These are phyloP conservation scores for Eucalyptus pauciflora DNA, from an alignment of 345 rosid species.

Conservation along the genomic window DNA sequence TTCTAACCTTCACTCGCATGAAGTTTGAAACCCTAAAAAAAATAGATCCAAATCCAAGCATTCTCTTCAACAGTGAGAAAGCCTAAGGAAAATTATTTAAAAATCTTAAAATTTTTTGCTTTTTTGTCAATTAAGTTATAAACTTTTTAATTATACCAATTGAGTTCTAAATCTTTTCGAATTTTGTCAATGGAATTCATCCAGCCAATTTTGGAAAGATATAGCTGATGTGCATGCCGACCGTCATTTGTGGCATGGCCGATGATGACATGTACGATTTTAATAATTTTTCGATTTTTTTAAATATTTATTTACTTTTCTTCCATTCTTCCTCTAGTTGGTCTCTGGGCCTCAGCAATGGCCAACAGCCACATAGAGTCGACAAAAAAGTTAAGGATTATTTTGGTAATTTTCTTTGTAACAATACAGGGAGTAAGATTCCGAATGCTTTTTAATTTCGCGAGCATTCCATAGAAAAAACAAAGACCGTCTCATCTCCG, in stretches of 20 bases:
- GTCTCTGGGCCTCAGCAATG: too few species aligned
- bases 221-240: rapidly evolving
- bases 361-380: rapidly evolving
- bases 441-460: not conserved
- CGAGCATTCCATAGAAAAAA: not conserved
- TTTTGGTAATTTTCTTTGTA: too few species aligned
- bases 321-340: too few species aligned
- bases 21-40: not conserved
- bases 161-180: rapidly evolving
- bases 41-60: not conserved
- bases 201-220: rapidly evolving
- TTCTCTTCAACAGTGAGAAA: not conserved
- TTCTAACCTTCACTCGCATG: not conserved
- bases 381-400: too few species aligned
- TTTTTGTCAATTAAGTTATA: rapidly evolving
- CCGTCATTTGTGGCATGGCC: rapidly evolving
- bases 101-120: rapidly evolving
- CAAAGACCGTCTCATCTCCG: not conserved
- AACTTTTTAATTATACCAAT: rapidly evolving
- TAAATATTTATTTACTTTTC: too few species aligned
- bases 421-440: not conserved
- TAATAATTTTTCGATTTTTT: too few species aligned
- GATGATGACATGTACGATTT: too few species aligned
- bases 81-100: too few species aligned
- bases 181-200: too few species aligned